Conservation (phyloP, 805 yeast genomes). For the Diddensiella santjacobensis region DNA sequence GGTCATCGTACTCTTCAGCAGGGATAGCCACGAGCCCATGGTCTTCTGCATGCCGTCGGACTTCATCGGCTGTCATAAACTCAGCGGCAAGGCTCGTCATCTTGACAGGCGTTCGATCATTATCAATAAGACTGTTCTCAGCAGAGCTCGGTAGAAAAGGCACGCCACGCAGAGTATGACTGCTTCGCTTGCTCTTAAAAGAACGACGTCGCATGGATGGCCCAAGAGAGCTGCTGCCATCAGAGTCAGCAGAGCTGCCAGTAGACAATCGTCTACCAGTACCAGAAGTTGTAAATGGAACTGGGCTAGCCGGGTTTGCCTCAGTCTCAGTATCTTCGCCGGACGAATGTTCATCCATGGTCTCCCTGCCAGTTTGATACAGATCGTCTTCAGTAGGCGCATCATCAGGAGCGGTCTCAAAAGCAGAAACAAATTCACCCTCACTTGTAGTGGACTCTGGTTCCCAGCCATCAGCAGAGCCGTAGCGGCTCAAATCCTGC, state of each 20-base stretch:
- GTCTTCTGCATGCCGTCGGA: conserved; percentile 22
- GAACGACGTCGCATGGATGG: conserved; percentile 11
- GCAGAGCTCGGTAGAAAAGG: conserved; percentile 9
- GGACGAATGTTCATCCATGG: conserved; percentile 23
- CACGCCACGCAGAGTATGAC: conserved; percentile 10
- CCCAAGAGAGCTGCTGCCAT: conserved; percentile 6
- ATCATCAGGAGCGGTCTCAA: conserved; percentile 29
- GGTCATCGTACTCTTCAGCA: conserved; percentile 22
- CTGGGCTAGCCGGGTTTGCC: conserved; percentile 8
- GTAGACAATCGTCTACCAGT: not conserved
- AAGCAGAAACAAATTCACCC: conserved; percentile 26
- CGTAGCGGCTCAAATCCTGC: conserved; percentile 9
- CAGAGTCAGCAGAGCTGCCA: conserved; percentile 14
- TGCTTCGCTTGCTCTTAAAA: conserved; percentile 10
- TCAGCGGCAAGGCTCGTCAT: conserved; percentile 22
- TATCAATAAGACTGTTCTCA: conserved; percentile 6
- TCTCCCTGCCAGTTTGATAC: conserved; percentile 28
- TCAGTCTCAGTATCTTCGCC: conserved; percentile 34
- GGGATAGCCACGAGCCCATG: conserved; percentile 25
- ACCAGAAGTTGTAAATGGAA: not conserved
- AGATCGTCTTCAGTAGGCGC: conserved; percentile 29
- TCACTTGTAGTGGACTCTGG: conserved; percentile 18
- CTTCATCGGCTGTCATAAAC: conserved; percentile 26
- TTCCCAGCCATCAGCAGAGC: conserved; percentile 21
- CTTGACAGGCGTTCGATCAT: conserved; percentile 5